Conservation (phyloP, 2,329 filamentous ascomycete species). For the Grosmannia penicillata region DNA sequence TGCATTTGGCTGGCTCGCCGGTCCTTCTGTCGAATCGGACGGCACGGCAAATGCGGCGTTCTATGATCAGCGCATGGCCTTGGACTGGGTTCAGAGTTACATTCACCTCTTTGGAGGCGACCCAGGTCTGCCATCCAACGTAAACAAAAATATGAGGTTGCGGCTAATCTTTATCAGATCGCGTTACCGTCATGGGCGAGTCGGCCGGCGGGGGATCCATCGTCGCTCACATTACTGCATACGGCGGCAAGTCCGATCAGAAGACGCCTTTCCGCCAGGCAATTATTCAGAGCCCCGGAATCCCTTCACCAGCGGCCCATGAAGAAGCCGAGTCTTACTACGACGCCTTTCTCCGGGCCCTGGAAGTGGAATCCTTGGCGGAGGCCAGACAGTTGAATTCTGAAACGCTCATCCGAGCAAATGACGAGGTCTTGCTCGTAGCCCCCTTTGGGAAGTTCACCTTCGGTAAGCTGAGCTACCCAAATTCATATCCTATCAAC, state of each 20-base stretch:
- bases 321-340: not conserved
- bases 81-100: slow-evolving; percentile 30
- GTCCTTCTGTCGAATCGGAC: not conserved
- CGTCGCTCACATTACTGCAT: slow-evolving; percentile 17
- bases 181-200: slow-evolving; percentile 31
- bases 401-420: not conserved
- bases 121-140: slow-evolving; percentile 7
- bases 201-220: slow-evolving; percentile 20
- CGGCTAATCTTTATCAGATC: slow-evolving; percentile 1
- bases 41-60: slow-evolving; percentile 18
- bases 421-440: not conserved
- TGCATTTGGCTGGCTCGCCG: not conserved
- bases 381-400: not conserved
- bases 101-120: slow-evolving; percentile 30
- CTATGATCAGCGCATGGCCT: slow-evolving; percentile 23
- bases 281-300: not conserved
- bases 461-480: not conserved
- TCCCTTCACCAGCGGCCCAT: not conserved
- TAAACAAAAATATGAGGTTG: not conserved
- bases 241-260: not conserved
- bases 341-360: not conserved
- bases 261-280: not conserved
- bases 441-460: not conserved
- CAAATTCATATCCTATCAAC: not conserved
- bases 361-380: not conserved